Conservation (phyloP, 1,139 yeast species). For the Taiozyma sp. region DNA sequence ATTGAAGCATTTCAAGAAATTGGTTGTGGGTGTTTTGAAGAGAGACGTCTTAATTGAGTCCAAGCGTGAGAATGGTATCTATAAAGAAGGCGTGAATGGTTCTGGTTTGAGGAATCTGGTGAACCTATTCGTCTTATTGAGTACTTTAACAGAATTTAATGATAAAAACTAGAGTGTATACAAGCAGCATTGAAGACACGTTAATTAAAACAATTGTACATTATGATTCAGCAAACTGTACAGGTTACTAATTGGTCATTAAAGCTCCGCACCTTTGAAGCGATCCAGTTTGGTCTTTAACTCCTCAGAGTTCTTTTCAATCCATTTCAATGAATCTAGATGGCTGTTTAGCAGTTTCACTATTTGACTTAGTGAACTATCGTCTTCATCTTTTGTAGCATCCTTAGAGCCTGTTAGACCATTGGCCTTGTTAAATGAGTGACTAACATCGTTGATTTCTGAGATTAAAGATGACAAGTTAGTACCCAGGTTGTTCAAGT, state of each 20-base stretch:
- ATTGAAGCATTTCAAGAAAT: conserved; percentile 47
- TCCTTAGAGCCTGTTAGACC: conserved; percentile 26
- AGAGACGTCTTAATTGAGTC: conserved; percentile 45
- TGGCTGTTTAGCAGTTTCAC: conserved; percentile 84
- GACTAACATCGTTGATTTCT: conserved; percentile 86
- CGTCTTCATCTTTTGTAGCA: conserved; percentile 24
- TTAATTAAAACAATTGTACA: conserved; percentile 6
- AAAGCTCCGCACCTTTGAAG: conserved; percentile 18
- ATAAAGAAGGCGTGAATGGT: conserved; percentile 19
- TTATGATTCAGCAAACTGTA: conserved; percentile 25
- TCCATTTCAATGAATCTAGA: conserved; percentile 83
- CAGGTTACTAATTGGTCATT: not conserved
- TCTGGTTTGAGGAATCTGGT: conserved; percentile 46
- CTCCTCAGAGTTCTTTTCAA: conserved; percentile 66
- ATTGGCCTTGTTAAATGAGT: conserved; percentile 62
- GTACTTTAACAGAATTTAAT: conserved; percentile 44
- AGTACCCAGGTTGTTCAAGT: conserved; percentile 70
- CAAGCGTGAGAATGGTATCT: conserved; percentile 20
- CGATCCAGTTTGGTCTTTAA: conserved; percentile 59
- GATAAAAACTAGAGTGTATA: conserved; percentile 17
- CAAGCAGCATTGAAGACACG: not conserved
- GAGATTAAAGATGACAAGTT: conserved; percentile 72
- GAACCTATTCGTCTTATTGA: conserved; percentile 50
- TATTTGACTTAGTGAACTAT: conserved; percentile 53
- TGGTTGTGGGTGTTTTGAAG: conserved; percentile 66